phyloP scores from a whole-genome alignment of 148 eudicot genomes.

The Heliamphora exappendiculata region DNA sequence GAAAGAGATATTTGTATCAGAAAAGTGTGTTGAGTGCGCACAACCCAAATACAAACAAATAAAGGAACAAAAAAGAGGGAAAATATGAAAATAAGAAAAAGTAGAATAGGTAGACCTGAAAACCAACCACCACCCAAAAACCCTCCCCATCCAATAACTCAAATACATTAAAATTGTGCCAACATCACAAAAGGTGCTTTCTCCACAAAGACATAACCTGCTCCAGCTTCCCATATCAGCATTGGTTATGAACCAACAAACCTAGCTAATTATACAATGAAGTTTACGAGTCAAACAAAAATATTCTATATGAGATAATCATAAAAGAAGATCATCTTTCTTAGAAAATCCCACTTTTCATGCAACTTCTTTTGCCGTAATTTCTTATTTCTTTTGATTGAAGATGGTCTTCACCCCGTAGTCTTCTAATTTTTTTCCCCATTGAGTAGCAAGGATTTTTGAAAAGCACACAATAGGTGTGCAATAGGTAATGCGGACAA shows the following conservation, averaged over 20 bases:
- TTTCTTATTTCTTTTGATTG: neutral
- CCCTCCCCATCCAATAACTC: too few relatives aligned
- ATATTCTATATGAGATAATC: neutral
- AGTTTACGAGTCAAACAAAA: neutral
- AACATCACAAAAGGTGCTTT: too few relatives aligned
- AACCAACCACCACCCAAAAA: too few relatives aligned
- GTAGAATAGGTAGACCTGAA: too few relatives aligned
- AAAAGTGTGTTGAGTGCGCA: too few relatives aligned
- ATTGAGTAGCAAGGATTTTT: neutral
- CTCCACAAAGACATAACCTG: neutral
- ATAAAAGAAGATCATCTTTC: neutral
- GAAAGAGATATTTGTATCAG: neutral
- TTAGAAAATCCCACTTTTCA: neutral
- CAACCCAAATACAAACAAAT: too few relatives aligned
- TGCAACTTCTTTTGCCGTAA: neutral
- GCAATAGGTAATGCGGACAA: too few relatives aligned
- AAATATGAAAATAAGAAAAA: too few relatives aligned
- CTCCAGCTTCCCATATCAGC: neutral
- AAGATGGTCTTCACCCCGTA: neutral
- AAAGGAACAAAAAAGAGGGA: too few relatives aligned
- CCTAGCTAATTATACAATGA: neutral
- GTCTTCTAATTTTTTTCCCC: neutral
- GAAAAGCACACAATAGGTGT: too few relatives aligned
- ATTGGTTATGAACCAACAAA: neutral
- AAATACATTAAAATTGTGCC: too few relatives aligned